Percentiles rank a stretch among this genome's conserved stretches.
phyloP scores from a whole-genome alignment of 176 grass and related monocot species.

The Aegilops bicornis region DNA sequence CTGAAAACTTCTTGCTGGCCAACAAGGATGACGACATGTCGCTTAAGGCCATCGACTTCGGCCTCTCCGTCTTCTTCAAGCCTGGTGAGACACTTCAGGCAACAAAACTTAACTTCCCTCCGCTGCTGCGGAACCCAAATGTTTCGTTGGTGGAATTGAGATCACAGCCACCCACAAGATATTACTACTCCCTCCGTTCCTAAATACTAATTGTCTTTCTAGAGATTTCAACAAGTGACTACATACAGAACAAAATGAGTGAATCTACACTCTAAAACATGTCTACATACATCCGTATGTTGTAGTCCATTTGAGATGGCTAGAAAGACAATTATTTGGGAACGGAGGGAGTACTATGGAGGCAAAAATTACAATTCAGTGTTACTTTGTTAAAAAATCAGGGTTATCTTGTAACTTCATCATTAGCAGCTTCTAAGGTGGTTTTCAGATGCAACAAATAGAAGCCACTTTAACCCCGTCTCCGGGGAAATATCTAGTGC shows the following conservation, averaged over 20 bases:
- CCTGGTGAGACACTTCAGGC: conserved; percentile 56
- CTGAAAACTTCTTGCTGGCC: conserved; percentile 84
- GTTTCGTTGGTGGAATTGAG: not conserved
- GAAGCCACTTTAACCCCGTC: not conserved
- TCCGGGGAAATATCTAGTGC: too few relatives aligned
- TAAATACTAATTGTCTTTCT: too few relatives aligned
- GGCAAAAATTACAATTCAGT: not conserved
- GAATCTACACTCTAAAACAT: too few relatives aligned
- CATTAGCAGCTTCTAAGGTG: not conserved
- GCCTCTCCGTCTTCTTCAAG: conserved; percentile 98
- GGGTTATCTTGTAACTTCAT: not conserved
- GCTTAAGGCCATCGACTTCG: conserved; percentile 94
- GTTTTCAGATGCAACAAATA: not conserved
- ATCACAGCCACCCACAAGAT: not conserved
- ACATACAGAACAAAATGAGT: too few relatives aligned
- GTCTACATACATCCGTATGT: too few relatives aligned
- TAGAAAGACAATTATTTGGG: too few relatives aligned
- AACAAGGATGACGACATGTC: conserved; percentile 82
- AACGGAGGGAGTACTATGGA: not conserved
- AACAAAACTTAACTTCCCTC: not conserved
- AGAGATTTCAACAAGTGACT: too few relatives aligned
- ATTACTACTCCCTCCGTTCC: not conserved
- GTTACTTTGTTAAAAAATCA: not conserved
- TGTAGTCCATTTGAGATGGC: too few relatives aligned
- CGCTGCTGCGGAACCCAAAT: not conserved